Conservation (phyloP, 1,139 yeast genomes). For the Lodderomyces parapsilosis region DNA sequence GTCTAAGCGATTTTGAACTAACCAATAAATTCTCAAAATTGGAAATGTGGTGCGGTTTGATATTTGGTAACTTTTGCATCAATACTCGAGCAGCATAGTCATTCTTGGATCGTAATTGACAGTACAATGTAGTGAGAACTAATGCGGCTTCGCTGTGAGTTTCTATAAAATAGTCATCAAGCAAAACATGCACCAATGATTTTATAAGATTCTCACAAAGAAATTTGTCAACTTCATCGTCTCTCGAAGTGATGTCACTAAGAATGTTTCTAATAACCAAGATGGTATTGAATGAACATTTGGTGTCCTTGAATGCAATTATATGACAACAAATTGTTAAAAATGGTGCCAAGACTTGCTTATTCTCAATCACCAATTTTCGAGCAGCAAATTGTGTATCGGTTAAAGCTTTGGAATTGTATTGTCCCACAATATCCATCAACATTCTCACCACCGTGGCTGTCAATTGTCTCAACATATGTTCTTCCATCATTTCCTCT, state of each 20-base stretch:
- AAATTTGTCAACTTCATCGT: slow-evolving; percentile 77
- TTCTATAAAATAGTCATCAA: slow-evolving; percentile 78
- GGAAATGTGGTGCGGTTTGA: slow-evolving; percentile 44
- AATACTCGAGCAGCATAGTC: slow-evolving; percentile 54
- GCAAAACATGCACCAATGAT: slow-evolving; percentile 52
- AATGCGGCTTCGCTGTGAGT: slow-evolving; percentile 90
- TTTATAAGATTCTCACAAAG: slow-evolving; percentile 58
- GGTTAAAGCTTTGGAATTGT: slow-evolving; percentile 42
- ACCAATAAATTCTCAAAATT: slow-evolving; percentile 62
- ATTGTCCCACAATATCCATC: slow-evolving; percentile 86
- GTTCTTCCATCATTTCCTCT: slow-evolving; percentile 99
- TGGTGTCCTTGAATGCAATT: slow-evolving; percentile 80
- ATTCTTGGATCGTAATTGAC: slow-evolving; percentile 64
- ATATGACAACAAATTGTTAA: slow-evolving; percentile 74
- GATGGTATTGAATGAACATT: slow-evolving; percentile 89
- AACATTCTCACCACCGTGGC: slow-evolving; percentile 89
- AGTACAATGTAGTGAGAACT: slow-evolving; percentile 76
- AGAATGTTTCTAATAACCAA: slow-evolving; percentile 72
- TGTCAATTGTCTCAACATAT: slow-evolving; percentile 85
- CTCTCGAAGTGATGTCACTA: slow-evolving; percentile 63
- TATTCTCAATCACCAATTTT: slow-evolving; percentile 61
- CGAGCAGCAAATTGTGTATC: slow-evolving; percentile 67
- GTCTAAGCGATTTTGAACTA: slow-evolving; percentile 63
- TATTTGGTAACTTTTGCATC: slow-evolving; percentile 43
- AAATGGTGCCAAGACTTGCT: slow-evolving; percentile 74